Evolutionary conservation across 345 rosid genomes (phyloP), one percentile per base, ranked within the genome.

Genomic region (Hibiscus mutabilis): DNA sequence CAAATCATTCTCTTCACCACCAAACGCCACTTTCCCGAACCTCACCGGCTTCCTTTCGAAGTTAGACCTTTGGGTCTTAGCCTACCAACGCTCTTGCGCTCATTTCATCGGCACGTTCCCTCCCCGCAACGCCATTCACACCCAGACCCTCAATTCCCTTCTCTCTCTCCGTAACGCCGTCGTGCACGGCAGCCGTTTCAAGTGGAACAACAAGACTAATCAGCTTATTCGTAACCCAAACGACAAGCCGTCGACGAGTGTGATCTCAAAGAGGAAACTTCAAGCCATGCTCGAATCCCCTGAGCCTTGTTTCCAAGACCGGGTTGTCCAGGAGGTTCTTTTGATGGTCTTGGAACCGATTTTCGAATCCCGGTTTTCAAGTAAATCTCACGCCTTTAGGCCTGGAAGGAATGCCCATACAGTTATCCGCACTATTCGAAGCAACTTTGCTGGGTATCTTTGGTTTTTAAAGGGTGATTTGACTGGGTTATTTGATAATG

Each of bases 401-500:
- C 99, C 98, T 0, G 99, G 96, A 37, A 86, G 99, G 78, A 92
- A 84, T 75, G 87, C 98, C 0, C 99, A 95, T 72, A 90, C 92
- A 10, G 97, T 84, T 56, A 92, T 95, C 70, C 86, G 99, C 74
- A 89, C 97, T 31, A 83, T 95, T 6, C 81, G 98, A 75, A 89
- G 96, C 74, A 88, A 86, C 70, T 95, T 90, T 55, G 90, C 99
- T 15, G 99, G 99, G 27, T 95, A 95, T 78, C 72, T 92, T 76
- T 95, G 98, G 99, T 95, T 90, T 60, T 66, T 95, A 78, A 89
- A 75, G 63, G 98, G 97, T 59, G 96, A 95, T 78, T 37, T 90
- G 64, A 83, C 89, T 76, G 94, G 86, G 56, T 59, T 92, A 60
- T 79, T 92, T 46, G 80, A 78, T 62, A 75, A 57, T 68, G 71